A percentile compares a stretch with the other conserved stretches of the same genome.
Evolutionary conservation across 2,329 filamentous ascomycete genomes (phyloP).

Genomic region (Zasmidium citrigriseum): DNA sequence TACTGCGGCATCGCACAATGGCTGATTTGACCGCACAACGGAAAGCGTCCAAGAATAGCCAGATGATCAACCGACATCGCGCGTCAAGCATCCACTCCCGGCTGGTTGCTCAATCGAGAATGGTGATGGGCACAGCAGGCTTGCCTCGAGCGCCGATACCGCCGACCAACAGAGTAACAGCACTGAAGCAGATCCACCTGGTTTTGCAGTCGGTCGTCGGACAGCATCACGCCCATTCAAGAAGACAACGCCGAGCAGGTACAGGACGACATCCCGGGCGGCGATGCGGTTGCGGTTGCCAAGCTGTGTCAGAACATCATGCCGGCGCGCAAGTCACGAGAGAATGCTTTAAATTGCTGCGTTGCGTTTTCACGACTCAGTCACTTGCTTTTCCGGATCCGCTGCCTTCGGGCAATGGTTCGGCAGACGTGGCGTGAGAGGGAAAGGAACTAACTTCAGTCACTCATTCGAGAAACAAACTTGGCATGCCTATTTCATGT

Average conservation of each 20-base stretch:
- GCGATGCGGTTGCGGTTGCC: too few relatives aligned
- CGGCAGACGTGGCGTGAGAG: not conserved
- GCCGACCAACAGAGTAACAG: too few relatives aligned
- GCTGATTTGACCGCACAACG: not conserved
- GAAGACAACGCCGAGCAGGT: too few relatives aligned
- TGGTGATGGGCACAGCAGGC: too few relatives aligned
- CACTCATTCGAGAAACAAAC: conserved; percentile 1
- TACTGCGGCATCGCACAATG: conserved; percentile 4
- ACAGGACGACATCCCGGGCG: too few relatives aligned
- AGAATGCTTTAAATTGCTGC: conserved; percentile 2
- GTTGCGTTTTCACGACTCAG: conserved; percentile 4
- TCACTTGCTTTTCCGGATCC: conserved; percentile 1
- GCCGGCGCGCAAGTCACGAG: not conserved
- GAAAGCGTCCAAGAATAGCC: not conserved
- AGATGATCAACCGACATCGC: too few relatives aligned
- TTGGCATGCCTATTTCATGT: not conserved
- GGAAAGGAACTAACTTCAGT: conserved; percentile 2
- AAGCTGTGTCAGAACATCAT: not conserved
- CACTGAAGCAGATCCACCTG: too few relatives aligned
- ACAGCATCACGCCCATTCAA: too few relatives aligned
- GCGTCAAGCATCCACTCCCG: too few relatives aligned
- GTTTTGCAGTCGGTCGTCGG: too few relatives aligned
- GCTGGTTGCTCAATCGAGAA: too few relatives aligned
- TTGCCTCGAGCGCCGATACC: too few relatives aligned
- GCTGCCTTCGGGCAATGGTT: not conserved